Conservation (phyloP, 169 alveolate genomes). For the Babesia divergens region DNA sequence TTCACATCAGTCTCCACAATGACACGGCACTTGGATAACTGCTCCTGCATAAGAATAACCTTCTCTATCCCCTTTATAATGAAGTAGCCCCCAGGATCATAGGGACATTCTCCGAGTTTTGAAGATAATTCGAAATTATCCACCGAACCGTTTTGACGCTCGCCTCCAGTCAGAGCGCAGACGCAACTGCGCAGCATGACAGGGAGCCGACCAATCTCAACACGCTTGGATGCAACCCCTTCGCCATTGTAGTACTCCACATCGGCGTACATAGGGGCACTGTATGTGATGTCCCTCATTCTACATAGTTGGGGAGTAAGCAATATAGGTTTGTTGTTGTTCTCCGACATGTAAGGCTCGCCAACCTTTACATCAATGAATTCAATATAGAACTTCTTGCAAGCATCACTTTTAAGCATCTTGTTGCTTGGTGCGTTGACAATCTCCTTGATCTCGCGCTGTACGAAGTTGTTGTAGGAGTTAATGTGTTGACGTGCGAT, state of each 20-base stretch:
- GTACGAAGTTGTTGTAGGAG: slow-evolving; percentile 90
- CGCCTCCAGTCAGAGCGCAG: slow-evolving; percentile 74
- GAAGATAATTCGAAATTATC: slow-evolving; percentile 55
- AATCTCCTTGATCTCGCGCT: slow-evolving; percentile 87
- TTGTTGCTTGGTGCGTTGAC: slow-evolving; percentile 88
- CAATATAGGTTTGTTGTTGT: slow-evolving; percentile 71
- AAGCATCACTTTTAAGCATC: slow-evolving; percentile 81
- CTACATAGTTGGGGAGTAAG: slow-evolving; percentile 97
- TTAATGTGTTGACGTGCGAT: slow-evolving; percentile 93
- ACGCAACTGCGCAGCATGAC: slow-evolving; percentile 94
- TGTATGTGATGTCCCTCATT: slow-evolving; percentile 94
- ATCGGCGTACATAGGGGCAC: slow-evolving; percentile 96
- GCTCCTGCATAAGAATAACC: slow-evolving; percentile 98
- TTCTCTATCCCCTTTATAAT: slow-evolving; percentile 98
- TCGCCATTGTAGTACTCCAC: slow-evolving; percentile 91
- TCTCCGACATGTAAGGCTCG: slow-evolving; percentile 83
- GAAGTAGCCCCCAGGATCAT: slow-evolving; percentile 99
- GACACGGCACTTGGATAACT: slow-evolving; percentile 94
- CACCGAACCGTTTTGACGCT: slow-evolving; percentile 21
- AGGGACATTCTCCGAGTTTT: slow-evolving; percentile 86
- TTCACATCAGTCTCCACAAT: slow-evolving; percentile 96
- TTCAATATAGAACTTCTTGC: slow-evolving; percentile 82
- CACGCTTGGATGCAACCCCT: slow-evolving; percentile 81
- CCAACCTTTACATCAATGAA: slow-evolving; percentile 87
- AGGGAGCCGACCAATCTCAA: slow-evolving; percentile 93